Base-by-base conservation (phyloP, 176 grass and related monocot species). In the Saccharum spontaneum region DNA sequence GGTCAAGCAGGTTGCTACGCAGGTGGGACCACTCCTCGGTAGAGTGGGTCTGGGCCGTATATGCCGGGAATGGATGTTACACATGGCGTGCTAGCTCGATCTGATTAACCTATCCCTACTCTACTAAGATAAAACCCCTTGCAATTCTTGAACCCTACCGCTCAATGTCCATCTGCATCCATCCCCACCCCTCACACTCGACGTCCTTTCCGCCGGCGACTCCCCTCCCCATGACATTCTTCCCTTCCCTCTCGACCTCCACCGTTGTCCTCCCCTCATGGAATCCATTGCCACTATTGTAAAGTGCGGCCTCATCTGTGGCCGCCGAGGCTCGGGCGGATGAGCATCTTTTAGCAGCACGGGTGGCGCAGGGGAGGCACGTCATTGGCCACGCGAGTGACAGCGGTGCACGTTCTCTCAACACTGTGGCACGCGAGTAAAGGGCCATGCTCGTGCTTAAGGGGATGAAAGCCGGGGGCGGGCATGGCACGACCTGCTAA, bases 391-490 rank as follows among this genome's bases (percentile, higher is more conserved):
- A 1, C n/a, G n/a, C n/a, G n/a, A n/a, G n/a, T n/a, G n/a, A n/a
- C n/a, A n/a, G n/a, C n/a, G n/a, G n/a, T n/a, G n/a, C n/a, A n/a
- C n/a, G n/a, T n/a, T n/a, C n/a, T 54, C 16, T 20, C 52, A 55
- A 20, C 0, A 0, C 1, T 8, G 2, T 4, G 2, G 17, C 52
- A 57, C 7, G 0, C 2, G 2, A 10, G 20, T n/a, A 59, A 59
- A 59, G 55, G 55, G 55, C 2, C 17, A 0, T 54, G 50, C 0
- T 0, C 0, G 7, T n/a, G 20, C 8, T 8, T 23, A 0, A 60
- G 1, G 8, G 1, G 8, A 0, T n/a, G n/a, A 8, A n/a, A 23
- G 55, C 20, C 8, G 0, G 3, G 20, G 8, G 1, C 0, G 2
- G 8, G 8, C 54, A n/a, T 0, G 6, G 2, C 18, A 59, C 2